These are phyloP conservation scores for Solanum dulcamara DNA, from an alignment of 257 asterid genomes.

Conservation along the genomic window DNA sequence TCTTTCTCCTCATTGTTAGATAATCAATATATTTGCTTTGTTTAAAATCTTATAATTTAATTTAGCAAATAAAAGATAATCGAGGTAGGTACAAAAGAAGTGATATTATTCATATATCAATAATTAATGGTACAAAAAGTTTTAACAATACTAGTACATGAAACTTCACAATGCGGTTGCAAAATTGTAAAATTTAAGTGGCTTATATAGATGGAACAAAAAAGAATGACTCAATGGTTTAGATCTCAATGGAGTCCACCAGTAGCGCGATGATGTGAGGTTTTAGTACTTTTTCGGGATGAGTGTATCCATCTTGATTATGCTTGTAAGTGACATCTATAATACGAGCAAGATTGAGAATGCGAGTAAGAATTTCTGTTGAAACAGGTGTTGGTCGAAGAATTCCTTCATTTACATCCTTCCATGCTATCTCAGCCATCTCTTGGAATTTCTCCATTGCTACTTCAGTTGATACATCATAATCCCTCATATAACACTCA, in stretches of 20 bases:
- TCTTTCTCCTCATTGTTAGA: too few relatives aligned
- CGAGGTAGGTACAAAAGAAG: neutral
- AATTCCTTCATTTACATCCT: slow-evolving; percentile 33
- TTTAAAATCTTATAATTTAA: too few relatives aligned
- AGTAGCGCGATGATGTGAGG: slow-evolving; percentile 10
- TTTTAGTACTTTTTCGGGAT: slow-evolving; percentile 10
- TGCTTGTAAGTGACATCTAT: slow-evolving; percentile 26
- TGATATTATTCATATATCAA: neutral
- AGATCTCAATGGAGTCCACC: slow-evolving; percentile 2
- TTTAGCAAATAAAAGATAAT: neutral
- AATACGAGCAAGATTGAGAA: slow-evolving; percentile 22
- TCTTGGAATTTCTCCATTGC: slow-evolving; percentile 22
- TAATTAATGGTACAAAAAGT: neutral
- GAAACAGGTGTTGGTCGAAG: slow-evolving; percentile 5
- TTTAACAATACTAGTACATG: neutral
- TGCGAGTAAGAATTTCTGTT: slow-evolving; percentile 2
- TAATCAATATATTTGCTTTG: neutral
- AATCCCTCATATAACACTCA: slow-evolving; percentile 38
- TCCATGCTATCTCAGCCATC: slow-evolving; percentile 37
- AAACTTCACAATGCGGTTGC: too few relatives aligned
- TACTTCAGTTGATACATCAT: slow-evolving; percentile 17
- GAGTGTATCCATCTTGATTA: slow-evolving; percentile 33
- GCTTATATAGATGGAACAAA: neutral
- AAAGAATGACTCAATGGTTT: neutral
- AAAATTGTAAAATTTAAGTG: too few relatives aligned